These are phyloP conservation scores for Xerocomus minutiporus DNA, from an alignment of 1,284 basidiomycete genomes.

Conservation along the genomic window DNA sequence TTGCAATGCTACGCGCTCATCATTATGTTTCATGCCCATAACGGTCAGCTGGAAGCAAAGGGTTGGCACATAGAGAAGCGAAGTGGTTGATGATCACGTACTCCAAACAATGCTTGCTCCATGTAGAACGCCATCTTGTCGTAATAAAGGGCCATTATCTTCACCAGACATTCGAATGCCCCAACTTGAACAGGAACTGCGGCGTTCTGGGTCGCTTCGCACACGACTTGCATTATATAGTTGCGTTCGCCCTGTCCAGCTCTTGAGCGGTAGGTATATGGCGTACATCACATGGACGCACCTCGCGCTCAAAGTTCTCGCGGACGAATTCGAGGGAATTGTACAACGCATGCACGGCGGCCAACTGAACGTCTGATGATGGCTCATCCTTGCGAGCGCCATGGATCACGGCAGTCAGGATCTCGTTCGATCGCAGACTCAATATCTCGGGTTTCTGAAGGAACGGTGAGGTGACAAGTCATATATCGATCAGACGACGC, in stretches of 20 bases:
- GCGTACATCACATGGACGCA: slow-evolving; percentile 33
- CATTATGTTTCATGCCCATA: slow-evolving; percentile 94
- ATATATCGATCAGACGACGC: slow-evolving; percentile 36
- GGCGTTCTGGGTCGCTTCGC: slow-evolving; percentile 92
- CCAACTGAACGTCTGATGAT: slow-evolving; percentile 90
- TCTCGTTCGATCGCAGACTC: slow-evolving; percentile 89
- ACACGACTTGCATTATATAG: slow-evolving; percentile 99
- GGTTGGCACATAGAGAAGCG: slow-evolving; percentile 19
- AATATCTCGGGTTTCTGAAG: slow-evolving; percentile 86
- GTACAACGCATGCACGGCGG: slow-evolving; percentile 88
- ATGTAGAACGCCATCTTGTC: slow-evolving; percentile 99
- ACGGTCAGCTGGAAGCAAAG: slow-evolving; percentile 75
- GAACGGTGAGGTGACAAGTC: slow-evolving; percentile 13
- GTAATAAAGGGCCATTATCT: slow-evolving; percentile 98
- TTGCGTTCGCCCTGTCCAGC: slow-evolving; percentile 85
- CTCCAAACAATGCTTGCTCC: slow-evolving; percentile 97
- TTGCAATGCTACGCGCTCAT: slow-evolving; percentile 91
- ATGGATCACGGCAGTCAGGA: slow-evolving; percentile 97
- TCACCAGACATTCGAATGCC: slow-evolving; percentile 93
- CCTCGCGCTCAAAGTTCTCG: slow-evolving; percentile 97
- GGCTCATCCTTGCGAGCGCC: slow-evolving; percentile 96
- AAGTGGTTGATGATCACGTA: slow-evolving; percentile 40
- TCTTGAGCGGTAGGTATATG: slow-evolving; percentile 6
- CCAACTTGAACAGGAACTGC: slow-evolving; percentile 82
- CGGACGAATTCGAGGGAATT: slow-evolving; percentile 98